Base-by-base conservation (phyloP, 2,329 filamentous ascomycete genomes). In the Diaporthe australafricana region DNA sequence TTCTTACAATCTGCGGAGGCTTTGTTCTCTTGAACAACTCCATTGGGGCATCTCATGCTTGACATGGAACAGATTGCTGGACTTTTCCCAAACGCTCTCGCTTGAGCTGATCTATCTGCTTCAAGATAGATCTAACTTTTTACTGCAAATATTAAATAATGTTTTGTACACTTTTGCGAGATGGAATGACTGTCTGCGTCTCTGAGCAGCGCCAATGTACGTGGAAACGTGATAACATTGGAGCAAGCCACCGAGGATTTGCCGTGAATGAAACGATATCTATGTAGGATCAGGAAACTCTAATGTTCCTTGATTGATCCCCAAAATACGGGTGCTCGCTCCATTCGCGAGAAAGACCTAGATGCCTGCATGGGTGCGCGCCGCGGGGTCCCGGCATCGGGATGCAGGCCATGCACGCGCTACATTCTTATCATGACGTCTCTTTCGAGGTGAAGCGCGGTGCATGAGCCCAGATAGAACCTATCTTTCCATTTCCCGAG, bases 321-420 rank as follows among this genome's bases (percentile, higher is more conserved):
- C 12, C 27, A 35, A 63, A 22, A 48, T 22, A 63, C 60, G 47
- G 27, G 27, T 63, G 42, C 42, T 38, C 42, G 42, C 27, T 63
- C 48, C 60, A 48, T 32, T 11, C 42, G 60, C 20, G n/a, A 42
- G 42, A 63, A 63, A 48, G 20, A 35, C 20, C 30, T 35, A n/a
- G 40, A 48, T 63, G 42, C 60, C 27, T 48, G 57, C 32, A 30
- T 27, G 42, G 20, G 27, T 3, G 27, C 27, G 38, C 22, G n/a
- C 60, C 45, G 60, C 60, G 60, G 60, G 60, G 60, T 63, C 47
- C 42, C 60, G 60, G 60, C 60, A 63, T 47, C 57, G 32, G 40
- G 25, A 38, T n/a, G n/a, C n/a, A n/a, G n/a, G n/a, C n/a, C n/a
- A n/a, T n/a, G 12, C 5, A 40, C 53, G 32, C 25, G 22, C 25